These are phyloP conservation scores for Cystobasidium sp. DNA, from an alignment of 1,284 basidiomycete species.

Conservation along the genomic window DNA sequence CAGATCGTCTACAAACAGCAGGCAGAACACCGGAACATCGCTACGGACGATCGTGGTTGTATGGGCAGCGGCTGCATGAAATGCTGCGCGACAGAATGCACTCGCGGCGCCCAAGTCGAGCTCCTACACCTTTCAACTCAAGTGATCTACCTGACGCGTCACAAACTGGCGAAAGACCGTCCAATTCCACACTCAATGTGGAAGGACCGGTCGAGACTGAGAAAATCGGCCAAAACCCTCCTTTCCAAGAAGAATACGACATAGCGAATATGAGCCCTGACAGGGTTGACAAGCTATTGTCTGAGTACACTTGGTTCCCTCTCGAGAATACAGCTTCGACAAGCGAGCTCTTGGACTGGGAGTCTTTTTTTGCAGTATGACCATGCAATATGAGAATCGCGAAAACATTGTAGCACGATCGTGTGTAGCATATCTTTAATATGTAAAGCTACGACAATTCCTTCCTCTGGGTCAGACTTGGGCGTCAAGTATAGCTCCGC, in stretches of 20 bases:
- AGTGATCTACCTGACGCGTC: too few relatives aligned
- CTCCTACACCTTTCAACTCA: neutral
- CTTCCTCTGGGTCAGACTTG: too few relatives aligned
- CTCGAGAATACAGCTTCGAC: neutral
- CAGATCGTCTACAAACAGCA: constrained; percentile 1
- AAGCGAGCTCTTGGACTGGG: constrained; percentile 1
- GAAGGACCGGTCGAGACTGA: too few relatives aligned
- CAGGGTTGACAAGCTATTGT: constrained; percentile 9
- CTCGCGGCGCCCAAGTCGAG: constrained; percentile 7
- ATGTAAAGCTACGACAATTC: too few relatives aligned
- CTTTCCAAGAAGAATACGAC: neutral
- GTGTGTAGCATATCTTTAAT: neutral
- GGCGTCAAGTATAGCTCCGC: too few relatives aligned
- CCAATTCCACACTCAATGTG: too few relatives aligned
- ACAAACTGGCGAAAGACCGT: too few relatives aligned
- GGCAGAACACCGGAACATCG: constrained; percentile 22
- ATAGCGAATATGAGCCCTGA: constrained; percentile 10
- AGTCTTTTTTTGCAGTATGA: constrained; percentile 1
- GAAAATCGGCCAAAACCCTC: neutral
- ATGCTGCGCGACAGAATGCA: constrained; percentile 18
- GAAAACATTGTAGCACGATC: neutral
- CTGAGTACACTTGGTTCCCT: constrained; percentile 5
- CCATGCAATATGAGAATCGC: neutral
- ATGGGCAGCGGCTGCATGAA: constrained; percentile 18
- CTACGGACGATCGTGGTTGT: constrained; percentile 23